A percentile compares a stretch with the other conserved stretches of the same genome.
phyloP scores from a whole-genome alignment of 768 basidiomycete species.

The Coprinopsis cinerea region DNA sequence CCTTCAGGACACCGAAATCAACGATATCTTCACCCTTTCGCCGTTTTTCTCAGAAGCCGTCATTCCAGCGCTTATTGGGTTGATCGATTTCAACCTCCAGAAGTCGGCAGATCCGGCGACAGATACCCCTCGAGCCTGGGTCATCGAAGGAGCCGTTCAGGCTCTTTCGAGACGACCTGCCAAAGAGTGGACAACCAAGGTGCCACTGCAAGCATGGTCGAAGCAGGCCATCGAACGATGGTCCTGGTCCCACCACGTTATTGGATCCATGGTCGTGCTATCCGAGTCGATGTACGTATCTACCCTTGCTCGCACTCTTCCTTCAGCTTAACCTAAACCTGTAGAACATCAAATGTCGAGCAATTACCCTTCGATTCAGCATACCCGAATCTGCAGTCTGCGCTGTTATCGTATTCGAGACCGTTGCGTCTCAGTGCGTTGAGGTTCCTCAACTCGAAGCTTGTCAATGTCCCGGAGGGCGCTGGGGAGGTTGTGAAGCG shows the following conservation, averaged over 20 bases:
- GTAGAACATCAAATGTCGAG: slow-evolving; percentile 17
- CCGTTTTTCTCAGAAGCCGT: slow-evolving; percentile 42
- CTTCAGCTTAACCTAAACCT: too few relatives aligned
- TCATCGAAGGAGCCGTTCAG: slow-evolving; percentile 54
- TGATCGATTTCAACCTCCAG: slow-evolving; percentile 38
- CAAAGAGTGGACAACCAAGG: slow-evolving; percentile 39
- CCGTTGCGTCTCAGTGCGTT: slow-evolving; percentile 58
- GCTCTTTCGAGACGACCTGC: slow-evolving; percentile 39
- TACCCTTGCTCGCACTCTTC: neutral
- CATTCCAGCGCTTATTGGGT: slow-evolving; percentile 33
- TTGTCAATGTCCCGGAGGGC: slow-evolving; percentile 38
- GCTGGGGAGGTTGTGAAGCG: slow-evolving; percentile 51
- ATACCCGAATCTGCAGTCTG: slow-evolving; percentile 45
- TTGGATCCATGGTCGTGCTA: slow-evolving; percentile 38
- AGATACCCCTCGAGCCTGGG: slow-evolving; percentile 37
- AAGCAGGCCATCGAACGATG: slow-evolving; percentile 41
- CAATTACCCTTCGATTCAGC: slow-evolving; percentile 38
- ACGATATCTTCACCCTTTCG: slow-evolving; percentile 49
- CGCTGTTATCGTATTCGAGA: slow-evolving; percentile 71
- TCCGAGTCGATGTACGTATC: slow-evolving; percentile 43
- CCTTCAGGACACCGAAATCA: slow-evolving; percentile 43
- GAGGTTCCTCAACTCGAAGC: slow-evolving; percentile 51
- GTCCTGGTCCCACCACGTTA: slow-evolving; percentile 50
- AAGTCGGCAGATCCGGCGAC: slow-evolving; percentile 11
- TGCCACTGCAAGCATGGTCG: slow-evolving; percentile 49